Conservation (phyloP, 2,329 filamentous ascomycete genomes). For the Hypoxylon sp. region DNA sequence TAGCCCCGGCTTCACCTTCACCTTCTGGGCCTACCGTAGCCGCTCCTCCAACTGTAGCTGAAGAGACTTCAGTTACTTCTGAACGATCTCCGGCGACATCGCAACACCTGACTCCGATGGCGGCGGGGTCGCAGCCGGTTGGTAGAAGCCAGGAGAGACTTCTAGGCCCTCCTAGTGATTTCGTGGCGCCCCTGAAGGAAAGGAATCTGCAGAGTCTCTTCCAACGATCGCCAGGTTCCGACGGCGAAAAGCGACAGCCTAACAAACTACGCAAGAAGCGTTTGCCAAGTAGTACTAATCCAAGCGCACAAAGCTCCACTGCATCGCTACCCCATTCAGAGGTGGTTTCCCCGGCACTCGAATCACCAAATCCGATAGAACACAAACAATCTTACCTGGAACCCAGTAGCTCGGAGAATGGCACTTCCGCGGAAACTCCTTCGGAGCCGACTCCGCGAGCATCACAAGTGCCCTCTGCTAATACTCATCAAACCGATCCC, state of each 20-base stretch:
- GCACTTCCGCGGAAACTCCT: constrained; percentile 51
- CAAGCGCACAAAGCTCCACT: constrained; percentile 91
- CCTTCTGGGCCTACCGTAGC: constrained; percentile 61
- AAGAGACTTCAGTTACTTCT: constrained; percentile 47
- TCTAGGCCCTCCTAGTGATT: constrained; percentile 59
- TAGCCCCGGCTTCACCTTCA: constrained; percentile 65
- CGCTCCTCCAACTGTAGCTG: constrained; percentile 54
- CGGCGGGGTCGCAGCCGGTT: constrained; percentile 53
- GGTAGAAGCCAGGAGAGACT: constrained; percentile 66
- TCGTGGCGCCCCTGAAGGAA: constrained; percentile 74
- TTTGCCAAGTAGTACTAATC: constrained; percentile 80
- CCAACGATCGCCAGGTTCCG: constrained; percentile 75
- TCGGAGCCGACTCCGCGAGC: constrained; percentile 64
- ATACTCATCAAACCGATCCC: constrained; percentile 61
- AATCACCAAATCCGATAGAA: constrained; percentile 65
- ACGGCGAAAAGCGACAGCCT: constrained; percentile 78
- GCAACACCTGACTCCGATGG: constrained; percentile 54
- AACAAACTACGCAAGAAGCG: constrained; percentile 95
- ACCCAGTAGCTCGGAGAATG: constrained; percentile 47
- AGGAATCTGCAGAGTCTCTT: constrained; percentile 79
- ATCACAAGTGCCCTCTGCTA: constrained; percentile 62
- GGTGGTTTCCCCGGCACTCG: constrained; percentile 63
- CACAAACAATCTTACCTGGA: constrained; percentile 42
- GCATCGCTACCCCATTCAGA: constrained; percentile 75
- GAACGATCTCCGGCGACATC: constrained; percentile 51